These are phyloP conservation scores for Sonneratia alba DNA, from an alignment of 345 rosid genomes.

Conservation along the genomic window DNA sequence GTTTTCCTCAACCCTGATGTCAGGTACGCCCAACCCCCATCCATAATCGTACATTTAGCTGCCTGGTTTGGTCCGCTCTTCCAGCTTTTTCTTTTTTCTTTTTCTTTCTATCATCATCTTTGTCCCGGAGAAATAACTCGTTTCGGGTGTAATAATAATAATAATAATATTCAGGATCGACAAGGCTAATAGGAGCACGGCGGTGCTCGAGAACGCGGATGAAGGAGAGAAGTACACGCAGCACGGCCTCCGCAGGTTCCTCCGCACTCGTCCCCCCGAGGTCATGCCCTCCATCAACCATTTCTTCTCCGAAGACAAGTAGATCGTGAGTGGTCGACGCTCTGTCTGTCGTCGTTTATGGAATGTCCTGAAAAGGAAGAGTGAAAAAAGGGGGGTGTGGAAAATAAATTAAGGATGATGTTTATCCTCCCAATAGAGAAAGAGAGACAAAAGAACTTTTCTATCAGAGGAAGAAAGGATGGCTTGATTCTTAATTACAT, in stretches of 20 bases:
- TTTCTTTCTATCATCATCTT: too few relatives aligned
- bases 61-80: not conserved
- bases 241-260: constrained; percentile 56
- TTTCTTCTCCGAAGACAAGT: constrained; percentile 37
- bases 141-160: too few relatives aligned
- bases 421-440: too few relatives aligned
- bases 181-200: constrained; percentile 70
- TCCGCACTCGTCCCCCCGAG: constrained; percentile 63
- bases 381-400: too few relatives aligned
- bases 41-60: too few relatives aligned
- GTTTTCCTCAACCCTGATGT: constrained; percentile 90
- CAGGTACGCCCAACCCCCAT: constrained; percentile 32
- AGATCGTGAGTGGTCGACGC: not conserved
- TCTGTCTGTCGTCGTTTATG: too few relatives aligned
- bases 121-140: too few relatives aligned
- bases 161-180: constrained; percentile 31
- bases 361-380: too few relatives aligned
- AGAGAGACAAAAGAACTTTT: too few relatives aligned
- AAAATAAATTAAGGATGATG: too few relatives aligned
- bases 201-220: constrained; percentile 60
- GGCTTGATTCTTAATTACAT: too few relatives aligned
- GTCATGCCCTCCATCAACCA: constrained; percentile 78
- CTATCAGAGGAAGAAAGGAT: too few relatives aligned
- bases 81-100: not conserved
- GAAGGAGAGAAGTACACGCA: constrained; percentile 77